Percentiles rank a stretch among this genome's conserved stretches.
Conservation (phyloP, 164 flowering plant species). For the Tinospora cordifolia region DNA sequence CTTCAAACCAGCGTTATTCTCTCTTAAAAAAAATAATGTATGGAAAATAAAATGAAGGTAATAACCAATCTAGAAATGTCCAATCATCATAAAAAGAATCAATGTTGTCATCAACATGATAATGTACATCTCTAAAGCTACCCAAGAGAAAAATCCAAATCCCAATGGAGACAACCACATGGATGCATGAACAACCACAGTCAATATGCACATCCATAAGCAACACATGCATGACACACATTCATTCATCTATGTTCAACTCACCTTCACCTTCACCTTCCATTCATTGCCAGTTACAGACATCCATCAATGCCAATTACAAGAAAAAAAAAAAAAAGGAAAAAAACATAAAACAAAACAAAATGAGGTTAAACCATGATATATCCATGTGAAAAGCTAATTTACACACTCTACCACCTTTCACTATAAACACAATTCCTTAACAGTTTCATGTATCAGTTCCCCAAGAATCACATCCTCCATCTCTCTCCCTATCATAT, state of each 20-base stretch:
- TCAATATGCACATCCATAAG: constrained; percentile 3
- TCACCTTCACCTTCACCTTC: neutral
- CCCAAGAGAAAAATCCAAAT: neutral
- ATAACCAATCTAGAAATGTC: neutral
- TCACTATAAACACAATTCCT: constrained; percentile 29
- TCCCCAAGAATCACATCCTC: constrained; percentile 50
- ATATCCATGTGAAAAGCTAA: neutral
- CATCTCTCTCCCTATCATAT: constrained; percentile 42
- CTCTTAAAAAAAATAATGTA: too few species aligned
- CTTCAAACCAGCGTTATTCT: too few species aligned
- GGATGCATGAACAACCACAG: neutral
- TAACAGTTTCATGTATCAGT: constrained; percentile 49
- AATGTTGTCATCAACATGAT: neutral
- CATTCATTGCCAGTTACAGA: too few species aligned
- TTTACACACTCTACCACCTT: constrained; percentile 2
- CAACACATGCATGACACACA: neutral
- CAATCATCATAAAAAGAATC: constrained; percentile 3
- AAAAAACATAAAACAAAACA: neutral
- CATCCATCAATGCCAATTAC: neutral
- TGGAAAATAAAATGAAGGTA: too few species aligned
- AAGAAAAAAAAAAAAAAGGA: neutral
- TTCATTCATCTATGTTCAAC: neutral
- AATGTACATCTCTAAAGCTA: constrained; percentile 1
- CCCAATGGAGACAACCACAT: neutral
- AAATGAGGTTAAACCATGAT: neutral